Evolutionary conservation across 441 rosid species (phyloP), one percentile per base, ranked within the genome.

Genomic region (Euphorbia schlechtendalii): DNA sequence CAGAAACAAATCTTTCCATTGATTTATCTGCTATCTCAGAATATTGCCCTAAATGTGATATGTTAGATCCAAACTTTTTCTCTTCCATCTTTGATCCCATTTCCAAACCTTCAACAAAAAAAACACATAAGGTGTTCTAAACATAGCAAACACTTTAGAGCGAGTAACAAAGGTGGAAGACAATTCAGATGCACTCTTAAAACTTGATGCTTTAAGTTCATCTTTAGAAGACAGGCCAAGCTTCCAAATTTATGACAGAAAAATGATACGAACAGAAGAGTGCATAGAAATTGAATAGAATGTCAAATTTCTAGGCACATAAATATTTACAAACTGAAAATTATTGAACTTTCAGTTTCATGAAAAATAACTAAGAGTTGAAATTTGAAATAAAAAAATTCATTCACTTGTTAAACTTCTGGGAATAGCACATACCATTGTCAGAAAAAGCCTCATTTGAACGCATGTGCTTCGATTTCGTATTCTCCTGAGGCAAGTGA

Each of bases 1-100:
- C n/a, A n/a, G n/a, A n/a, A n/a, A n/a, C n/a, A n/a, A n/a, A n/a
- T n/a, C n/a, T n/a, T n/a, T 84, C 96, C 71, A 90, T 76, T 52
- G 96, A 90, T 69, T 86, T 84, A 81, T 86, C 96, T 58, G 99
- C 96, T 78, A 90, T 83, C 68, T 75, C 80, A 56, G 89, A 82
- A 72, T 87, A 94, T 51, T 40, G 73, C 17, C 69, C 74, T 64
- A 90, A 67, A 74, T 89, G 99, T 34, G 89, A 80, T 65, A 94
- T 83, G 83, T 86, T 70, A 1, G 94, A 76, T 67, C 96, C 94
- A 77, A 94, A 90, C 74, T 88, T 90, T 41, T 58, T 77, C 70
- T 74, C 80, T 62, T 56, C 75, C 22, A 73, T 54, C 46, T 75
- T 61, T 9, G 57, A 64, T 72, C 69, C 83, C 28, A 7, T 63